These are phyloP conservation scores for Globisporangium recalcitrans DNA, from an alignment of 352 stramenopile genomes.

Conservation along the genomic window DNA sequence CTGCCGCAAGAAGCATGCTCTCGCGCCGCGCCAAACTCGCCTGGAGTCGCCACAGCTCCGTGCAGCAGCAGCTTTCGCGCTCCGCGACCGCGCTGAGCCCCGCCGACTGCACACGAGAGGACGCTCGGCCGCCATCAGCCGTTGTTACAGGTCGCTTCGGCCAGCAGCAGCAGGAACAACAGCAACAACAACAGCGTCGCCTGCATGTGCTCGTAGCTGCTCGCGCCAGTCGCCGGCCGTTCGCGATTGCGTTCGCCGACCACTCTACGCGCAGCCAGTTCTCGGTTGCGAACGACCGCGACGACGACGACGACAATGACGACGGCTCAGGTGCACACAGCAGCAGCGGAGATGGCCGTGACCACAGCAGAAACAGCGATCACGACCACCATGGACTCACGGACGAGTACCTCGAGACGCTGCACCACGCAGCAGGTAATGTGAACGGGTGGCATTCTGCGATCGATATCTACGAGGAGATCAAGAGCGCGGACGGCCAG, in stretches of 20 bases:
- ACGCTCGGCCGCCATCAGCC: not conserved
- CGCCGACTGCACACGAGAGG: not conserved
- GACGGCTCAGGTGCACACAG: not conserved
- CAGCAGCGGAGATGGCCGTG: not conserved
- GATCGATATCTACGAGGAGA: conserved; percentile 49
- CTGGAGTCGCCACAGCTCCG: conserved; percentile 5
- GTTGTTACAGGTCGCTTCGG: not conserved
- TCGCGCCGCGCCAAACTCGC: conserved; percentile 12
- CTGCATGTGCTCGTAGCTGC: conserved; percentile 16
- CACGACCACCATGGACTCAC: not conserved
- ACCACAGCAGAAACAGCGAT: not conserved
- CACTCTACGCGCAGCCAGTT: conserved; percentile 10
- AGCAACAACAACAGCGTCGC: not conserved
- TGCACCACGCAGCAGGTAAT: conserved; percentile 10
- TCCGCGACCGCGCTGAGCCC: not conserved
- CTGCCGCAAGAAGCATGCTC: conserved; percentile 6
- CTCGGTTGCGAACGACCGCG: conserved; percentile 11
- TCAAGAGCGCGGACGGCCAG: conserved; percentile 27
- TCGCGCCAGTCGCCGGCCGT: conserved; percentile 1
- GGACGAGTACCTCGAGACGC: conserved; percentile 15
- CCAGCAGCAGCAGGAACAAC: not conserved
- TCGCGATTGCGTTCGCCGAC: conserved; percentile 3
- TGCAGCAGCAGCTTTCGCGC: not conserved
- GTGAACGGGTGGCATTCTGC: conserved; percentile 29
- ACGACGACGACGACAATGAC: conserved; percentile 8